Evolutionary conservation across 768 basidiomycete species (phyloP).

Genomic region (Candolleomyces aberdarensis): DNA sequence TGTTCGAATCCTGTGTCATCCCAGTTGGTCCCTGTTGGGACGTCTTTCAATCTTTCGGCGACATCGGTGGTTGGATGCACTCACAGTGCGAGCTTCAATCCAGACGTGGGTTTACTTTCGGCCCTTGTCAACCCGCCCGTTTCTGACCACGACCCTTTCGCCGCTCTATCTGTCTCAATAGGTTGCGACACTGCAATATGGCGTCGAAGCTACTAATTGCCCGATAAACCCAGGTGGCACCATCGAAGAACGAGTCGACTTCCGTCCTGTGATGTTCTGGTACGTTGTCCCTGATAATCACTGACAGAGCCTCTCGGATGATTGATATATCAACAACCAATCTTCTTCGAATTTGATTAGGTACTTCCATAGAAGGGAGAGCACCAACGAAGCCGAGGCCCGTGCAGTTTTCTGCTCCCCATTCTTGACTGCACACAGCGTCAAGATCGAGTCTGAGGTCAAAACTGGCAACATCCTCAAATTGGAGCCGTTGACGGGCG

Average conservation of each 20-base stretch:
- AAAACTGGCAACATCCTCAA: background rate
- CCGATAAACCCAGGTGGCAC: constrained; percentile 24
- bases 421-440: constrained; percentile 26
- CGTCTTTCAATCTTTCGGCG: constrained; percentile 37
- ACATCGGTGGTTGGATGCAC: constrained; percentile 49
- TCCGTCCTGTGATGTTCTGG: constrained; percentile 69
- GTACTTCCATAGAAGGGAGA: constrained; percentile 36
- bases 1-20: constrained; percentile 40
- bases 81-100: constrained; percentile 33
- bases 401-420: constrained; percentile 59
- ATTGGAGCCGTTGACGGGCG: background rate
- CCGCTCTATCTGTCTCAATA: constrained; percentile 9
- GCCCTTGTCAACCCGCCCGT: background rate
- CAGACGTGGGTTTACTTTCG: constrained; percentile 22
- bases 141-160: background rate
- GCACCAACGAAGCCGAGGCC: constrained; percentile 33
- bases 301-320: background rate
- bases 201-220: constrained; percentile 38
- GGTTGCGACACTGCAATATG: constrained; percentile 46
- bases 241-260: constrained; percentile 22
- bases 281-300: constrained; percentile 17
- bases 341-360: constrained; percentile 12
- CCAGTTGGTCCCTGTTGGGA: constrained; percentile 10
- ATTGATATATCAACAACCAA: too few relatives aligned
- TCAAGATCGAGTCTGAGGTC: background rate